phyloP scores from a whole-genome alignment of 1,284 basidiomycete genomes.

The Spongiforma sp. region DNA sequence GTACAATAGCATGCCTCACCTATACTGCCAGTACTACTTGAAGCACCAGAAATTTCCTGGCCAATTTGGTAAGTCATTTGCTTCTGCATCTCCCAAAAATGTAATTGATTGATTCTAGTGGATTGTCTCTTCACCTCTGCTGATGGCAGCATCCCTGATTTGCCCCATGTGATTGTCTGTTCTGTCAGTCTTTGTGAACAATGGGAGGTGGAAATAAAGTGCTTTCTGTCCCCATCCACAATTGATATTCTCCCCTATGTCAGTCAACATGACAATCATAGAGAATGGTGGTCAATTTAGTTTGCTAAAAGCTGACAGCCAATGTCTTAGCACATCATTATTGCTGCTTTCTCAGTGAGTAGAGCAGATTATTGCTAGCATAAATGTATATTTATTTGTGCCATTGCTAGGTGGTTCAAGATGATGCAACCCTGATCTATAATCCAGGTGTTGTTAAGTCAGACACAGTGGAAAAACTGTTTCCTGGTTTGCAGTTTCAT shows the following conservation, averaged over 20 bases:
- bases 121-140: too few relatives aligned
- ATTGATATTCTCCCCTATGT: conserved; percentile 7
- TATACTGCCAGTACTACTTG: neutral
- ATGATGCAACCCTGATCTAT: too few relatives aligned
- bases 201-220: conserved; percentile 5
- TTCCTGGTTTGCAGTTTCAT: too few relatives aligned
- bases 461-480: too few relatives aligned
- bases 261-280: neutral
- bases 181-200: conserved; percentile 3
- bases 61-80: neutral
- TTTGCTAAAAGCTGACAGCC: too few relatives aligned
- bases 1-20: neutral
- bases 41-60: neutral
- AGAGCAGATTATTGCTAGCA: too few relatives aligned
- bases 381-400: too few relatives aligned
- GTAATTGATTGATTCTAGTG: neutral
- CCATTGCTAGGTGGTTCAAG: too few relatives aligned
- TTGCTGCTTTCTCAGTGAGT: too few relatives aligned
- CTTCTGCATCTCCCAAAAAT: neutral
- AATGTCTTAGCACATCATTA: too few relatives aligned
- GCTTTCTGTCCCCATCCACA: neutral
- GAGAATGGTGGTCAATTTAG: conserved; percentile 9
- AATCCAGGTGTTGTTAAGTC: too few relatives aligned
- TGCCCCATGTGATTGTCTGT: conserved; percentile 5
- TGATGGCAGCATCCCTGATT: conserved; percentile 3